Evolutionary conservation across 129 eudicot genomes (phyloP).

Genomic region (Dittrichia graveolens): DNA sequence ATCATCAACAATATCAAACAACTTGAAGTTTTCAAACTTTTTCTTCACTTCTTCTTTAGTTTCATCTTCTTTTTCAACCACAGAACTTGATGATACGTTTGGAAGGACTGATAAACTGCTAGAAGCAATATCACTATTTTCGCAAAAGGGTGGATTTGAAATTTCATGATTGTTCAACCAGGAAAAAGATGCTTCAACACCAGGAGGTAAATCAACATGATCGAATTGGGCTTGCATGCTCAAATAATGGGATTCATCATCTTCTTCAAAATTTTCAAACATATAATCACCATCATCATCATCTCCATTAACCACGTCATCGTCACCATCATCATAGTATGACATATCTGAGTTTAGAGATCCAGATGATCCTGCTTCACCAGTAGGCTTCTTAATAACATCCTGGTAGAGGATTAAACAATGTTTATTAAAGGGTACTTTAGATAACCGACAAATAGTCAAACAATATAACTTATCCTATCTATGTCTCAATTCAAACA

Average conservation of each 20-base stretch:
- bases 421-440: not conserved
- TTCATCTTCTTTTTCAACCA: conserved; percentile 28
- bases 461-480: not conserved
- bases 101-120: conserved; percentile 44
- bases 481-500: not conserved
- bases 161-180: conserved; percentile 41
- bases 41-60: conserved; percentile 42
- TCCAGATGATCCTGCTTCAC: conserved; percentile 45
- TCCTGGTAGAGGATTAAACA: conserved; percentile 36
- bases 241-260: conserved; percentile 49
- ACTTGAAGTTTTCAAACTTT: conserved; percentile 50
- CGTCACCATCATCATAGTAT: conserved; percentile 32
- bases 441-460: not conserved
- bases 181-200: conserved; percentile 75
- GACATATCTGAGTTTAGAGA: conserved; percentile 45
- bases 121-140: conserved; percentile 37
- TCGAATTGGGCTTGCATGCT: conserved; percentile 81
- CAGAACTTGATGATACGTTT: conserved; percentile 22
- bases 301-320: conserved; percentile 33
- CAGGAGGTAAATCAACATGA: conserved; percentile 70
- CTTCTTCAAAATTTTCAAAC: conserved; percentile 42
- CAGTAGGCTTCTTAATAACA: conserved; percentile 30
- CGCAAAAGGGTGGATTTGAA: conserved; percentile 6
- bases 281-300: conserved; percentile 51
- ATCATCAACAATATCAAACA: conserved; percentile 63